phyloP scores from a whole-genome alignment of 257 asterid genomes.

The Forsythia suspensa region DNA sequence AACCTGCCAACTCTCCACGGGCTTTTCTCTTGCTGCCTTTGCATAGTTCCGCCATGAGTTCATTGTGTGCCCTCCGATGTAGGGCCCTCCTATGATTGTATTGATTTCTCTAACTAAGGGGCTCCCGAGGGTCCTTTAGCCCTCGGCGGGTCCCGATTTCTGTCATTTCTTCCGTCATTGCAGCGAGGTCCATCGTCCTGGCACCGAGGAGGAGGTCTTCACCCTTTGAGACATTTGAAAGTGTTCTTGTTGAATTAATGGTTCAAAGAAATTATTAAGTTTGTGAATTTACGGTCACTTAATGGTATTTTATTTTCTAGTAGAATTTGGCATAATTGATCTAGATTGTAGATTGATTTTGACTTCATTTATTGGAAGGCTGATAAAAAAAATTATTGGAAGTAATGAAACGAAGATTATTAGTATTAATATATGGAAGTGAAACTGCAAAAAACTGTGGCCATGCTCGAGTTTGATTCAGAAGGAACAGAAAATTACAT shows the following conservation, averaged over 20 bases:
- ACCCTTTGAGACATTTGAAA: not conserved
- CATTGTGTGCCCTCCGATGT: too few relatives aligned
- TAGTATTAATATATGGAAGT: slow-evolving; percentile 18
- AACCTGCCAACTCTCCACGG: too few relatives aligned
- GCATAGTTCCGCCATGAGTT: too few relatives aligned
- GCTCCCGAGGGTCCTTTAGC: too few relatives aligned
- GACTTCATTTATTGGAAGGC: slow-evolving; percentile 56
- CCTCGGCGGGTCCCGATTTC: too few relatives aligned
- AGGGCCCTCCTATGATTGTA: too few relatives aligned
- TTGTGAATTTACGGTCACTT: slow-evolving; percentile 8
- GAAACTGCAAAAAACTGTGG: slow-evolving; percentile 22
- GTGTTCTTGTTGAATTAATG: not conserved
- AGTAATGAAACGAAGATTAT: slow-evolving; percentile 27
- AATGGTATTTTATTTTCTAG: slow-evolving; percentile 20
- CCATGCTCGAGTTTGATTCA: slow-evolving; percentile 20
- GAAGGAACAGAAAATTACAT: not conserved
- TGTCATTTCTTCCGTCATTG: too few relatives aligned
- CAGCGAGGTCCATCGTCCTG: too few relatives aligned
- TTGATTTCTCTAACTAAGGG: too few relatives aligned
- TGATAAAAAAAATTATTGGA: slow-evolving; percentile 39
- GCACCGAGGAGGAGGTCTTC: too few relatives aligned
- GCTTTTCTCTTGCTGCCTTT: too few relatives aligned
- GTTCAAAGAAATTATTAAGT: not conserved
- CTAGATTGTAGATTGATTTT: slow-evolving; percentile 86
- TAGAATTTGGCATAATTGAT: slow-evolving; percentile 82